Evolutionary conservation across 169 alveolate species (phyloP).

Genomic region (Plasmodium ovale): DNA sequence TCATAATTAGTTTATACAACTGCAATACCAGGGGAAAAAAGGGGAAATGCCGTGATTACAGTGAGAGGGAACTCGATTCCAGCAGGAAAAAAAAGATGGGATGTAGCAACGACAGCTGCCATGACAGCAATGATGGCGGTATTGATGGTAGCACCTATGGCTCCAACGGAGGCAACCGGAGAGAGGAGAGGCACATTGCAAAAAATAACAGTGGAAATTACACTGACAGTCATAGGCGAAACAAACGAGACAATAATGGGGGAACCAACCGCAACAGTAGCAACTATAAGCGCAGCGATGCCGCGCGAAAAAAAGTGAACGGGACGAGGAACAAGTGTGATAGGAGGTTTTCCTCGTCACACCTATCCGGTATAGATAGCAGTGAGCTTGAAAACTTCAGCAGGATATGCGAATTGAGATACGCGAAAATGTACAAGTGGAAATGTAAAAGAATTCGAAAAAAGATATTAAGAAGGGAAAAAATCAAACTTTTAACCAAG

Average conservation of each 20-base stretch:
- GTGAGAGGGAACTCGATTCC: neutral
- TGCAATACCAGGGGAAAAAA: constrained; percentile 16
- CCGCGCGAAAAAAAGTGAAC: neutral
- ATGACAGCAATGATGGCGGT: neutral
- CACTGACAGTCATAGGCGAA: too few species aligned
- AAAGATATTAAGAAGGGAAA: constrained; percentile 26
- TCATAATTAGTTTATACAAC: constrained; percentile 31
- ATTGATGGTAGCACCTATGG: neutral
- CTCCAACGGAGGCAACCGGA: too few species aligned
- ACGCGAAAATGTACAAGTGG: constrained; percentile 32
- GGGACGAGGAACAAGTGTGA: constrained; percentile 2
- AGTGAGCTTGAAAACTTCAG: constrained; percentile 33
- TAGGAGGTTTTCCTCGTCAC: neutral
- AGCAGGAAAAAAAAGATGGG: neutral
- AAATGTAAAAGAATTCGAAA: constrained; percentile 31
- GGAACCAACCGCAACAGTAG: neutral
- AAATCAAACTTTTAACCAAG: constrained; percentile 28
- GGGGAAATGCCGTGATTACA: neutral
- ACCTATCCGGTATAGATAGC: constrained; percentile 10
- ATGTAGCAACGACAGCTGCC: neutral
- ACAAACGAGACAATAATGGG: neutral
- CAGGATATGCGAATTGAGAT: constrained; percentile 25
- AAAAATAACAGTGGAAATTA: too few species aligned
- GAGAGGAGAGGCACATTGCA: too few species aligned
- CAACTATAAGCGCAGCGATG: neutral